Conservation (phyloP, 495 filamentous ascomycete species). For the Daldinia decipiens region DNA sequence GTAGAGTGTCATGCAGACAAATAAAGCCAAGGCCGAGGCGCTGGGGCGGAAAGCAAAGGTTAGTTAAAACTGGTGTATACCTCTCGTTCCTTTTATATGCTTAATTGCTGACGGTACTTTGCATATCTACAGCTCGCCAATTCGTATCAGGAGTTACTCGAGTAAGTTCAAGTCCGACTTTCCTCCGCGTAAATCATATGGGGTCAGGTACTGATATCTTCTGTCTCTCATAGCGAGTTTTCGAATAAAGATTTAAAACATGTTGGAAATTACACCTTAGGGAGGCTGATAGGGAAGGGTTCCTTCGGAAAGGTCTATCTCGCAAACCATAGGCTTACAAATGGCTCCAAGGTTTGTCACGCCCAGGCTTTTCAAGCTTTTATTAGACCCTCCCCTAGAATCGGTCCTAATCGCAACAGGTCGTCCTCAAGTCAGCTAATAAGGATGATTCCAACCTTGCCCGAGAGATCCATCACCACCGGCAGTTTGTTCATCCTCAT, state of each 20-base stretch:
- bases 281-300: constrained; percentile 92
- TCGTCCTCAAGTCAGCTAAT: constrained; percentile 96
- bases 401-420: constrained; percentile 62
- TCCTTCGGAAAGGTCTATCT: constrained; percentile 99
- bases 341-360: constrained; percentile 88
- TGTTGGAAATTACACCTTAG: constrained; percentile 94
- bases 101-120: constrained; percentile 41
- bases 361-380: constrained; percentile 6
- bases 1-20: constrained; percentile 61
- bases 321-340: constrained; percentile 95
- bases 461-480: constrained; percentile 97
- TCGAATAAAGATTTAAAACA: constrained; percentile 87
- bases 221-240: constrained; percentile 76
- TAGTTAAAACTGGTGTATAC: constrained; percentile 42
- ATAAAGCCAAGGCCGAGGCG: constrained; percentile 84
- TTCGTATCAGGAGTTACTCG: constrained; percentile 94
- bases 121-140: constrained; percentile 77
- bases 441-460: constrained; percentile 96
- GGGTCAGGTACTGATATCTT: constrained; percentile 34
- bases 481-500: constrained; percentile 97
- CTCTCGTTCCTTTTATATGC: neutral
- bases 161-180: constrained; percentile 67
- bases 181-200: neutral
- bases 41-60: constrained; percentile 96
- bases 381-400: constrained; percentile 12